A percentile compares a stretch with the other conserved stretches of the same genome.
These are phyloP conservation scores for Berberis thunbergii DNA, from an alignment of 164 flowering plant species.

Conservation along the genomic window DNA sequence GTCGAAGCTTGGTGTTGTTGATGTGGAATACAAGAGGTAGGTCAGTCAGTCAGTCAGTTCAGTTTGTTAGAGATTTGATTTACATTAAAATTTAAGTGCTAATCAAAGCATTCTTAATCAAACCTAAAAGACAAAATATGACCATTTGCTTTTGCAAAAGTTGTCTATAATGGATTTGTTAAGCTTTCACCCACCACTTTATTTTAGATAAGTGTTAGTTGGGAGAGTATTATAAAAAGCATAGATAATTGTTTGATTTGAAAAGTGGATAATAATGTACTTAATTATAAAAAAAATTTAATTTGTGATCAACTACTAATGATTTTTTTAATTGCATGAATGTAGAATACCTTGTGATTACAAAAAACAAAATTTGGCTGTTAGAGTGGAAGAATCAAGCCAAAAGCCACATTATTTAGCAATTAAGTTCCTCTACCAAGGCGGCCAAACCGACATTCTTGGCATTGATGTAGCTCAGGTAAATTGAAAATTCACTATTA, in stretches of 20 bases:
- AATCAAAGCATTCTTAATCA: not conserved
- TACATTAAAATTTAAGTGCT: not conserved
- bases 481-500: constrained; percentile 1
- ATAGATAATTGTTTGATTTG: too few species aligned
- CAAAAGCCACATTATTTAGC: constrained; percentile 60
- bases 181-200: too few species aligned
- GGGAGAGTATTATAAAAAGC: too few species aligned
- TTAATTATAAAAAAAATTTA: too few species aligned
- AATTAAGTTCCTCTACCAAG: constrained; percentile 73
- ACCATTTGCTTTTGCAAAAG: too few species aligned
- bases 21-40: constrained; percentile 83
- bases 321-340: not conserved
- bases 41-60: too few species aligned
- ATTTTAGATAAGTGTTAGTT: too few species aligned
- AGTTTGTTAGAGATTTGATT: too few species aligned
- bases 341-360: constrained; percentile 77
- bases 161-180: too few species aligned
- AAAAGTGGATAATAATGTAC: too few species aligned
- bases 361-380: constrained; percentile 50
- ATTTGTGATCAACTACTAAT: not conserved
- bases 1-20: constrained; percentile 43
- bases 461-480: constrained; percentile 60
- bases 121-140: too few species aligned
- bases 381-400: constrained; percentile 79
- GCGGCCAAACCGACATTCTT: constrained; percentile 80